Conservation (phyloP, 2,329 filamentous ascomycete species). For the Neofusicoccum kwambonambiense region DNA sequence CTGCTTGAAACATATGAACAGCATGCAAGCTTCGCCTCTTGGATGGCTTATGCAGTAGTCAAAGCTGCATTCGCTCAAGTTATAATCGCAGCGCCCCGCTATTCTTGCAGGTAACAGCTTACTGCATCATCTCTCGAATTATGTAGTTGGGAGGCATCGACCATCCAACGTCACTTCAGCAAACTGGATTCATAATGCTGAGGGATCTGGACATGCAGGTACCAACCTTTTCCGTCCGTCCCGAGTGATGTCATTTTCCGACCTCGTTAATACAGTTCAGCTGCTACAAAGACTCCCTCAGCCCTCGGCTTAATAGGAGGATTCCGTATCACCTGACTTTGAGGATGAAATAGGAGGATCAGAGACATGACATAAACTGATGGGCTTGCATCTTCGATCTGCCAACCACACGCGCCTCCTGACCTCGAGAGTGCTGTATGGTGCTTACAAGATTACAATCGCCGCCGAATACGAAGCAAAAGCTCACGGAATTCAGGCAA, state of each 20-base stretch:
- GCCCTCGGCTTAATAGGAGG: not conserved
- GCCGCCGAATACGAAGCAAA: no score
- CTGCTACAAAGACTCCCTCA: not conserved
- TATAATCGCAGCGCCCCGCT: no score
- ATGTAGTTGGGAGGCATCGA: no score
- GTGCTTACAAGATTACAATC: not conserved
- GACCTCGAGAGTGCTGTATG: not conserved
- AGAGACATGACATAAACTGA: not conserved
- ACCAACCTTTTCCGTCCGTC: no score
- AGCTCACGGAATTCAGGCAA: no score
- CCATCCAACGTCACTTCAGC: no score
- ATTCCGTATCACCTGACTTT: not conserved
- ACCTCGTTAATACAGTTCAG: not conserved
- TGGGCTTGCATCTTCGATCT: not conserved
- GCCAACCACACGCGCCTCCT: not conserved
- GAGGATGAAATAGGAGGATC: not conserved
- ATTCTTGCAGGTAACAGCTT: no score
- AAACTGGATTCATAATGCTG: no score
- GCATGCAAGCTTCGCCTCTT: not conserved
- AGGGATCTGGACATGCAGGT: no score
- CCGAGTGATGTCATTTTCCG: not conserved
- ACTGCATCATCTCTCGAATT: no score
- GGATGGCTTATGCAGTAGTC: no score
- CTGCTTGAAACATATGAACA: not conserved
- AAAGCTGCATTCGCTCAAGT: no score